Evolutionary conservation across 345 rosid genomes (phyloP), one percentile per base, ranked within the genome.

Genomic region (Populus pruinosa): DNA sequence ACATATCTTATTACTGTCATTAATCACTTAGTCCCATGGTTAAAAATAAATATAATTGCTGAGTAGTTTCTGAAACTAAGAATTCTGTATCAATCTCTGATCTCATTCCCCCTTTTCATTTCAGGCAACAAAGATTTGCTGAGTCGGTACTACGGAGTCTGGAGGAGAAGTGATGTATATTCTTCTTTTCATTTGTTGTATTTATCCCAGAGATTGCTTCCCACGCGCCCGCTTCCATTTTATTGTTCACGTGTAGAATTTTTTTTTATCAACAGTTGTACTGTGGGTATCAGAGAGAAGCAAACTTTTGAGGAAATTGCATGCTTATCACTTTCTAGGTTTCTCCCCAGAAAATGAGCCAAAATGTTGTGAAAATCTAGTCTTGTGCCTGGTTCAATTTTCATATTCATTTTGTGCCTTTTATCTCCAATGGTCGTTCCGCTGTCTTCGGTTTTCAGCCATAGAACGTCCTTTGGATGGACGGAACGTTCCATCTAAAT

Each of bases 101-200:
- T 62, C 72, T 70, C 70, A 47, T 75, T 53, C 44, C 69, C 49
- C 31, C 44, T 70, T 78, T 62, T 44, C 27, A 64, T 78, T 79
- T 72, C 95, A 96, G 99, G 92, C 99, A 96, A 79, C 93, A 89
- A 82, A 89, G 87, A 85, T 96, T 96, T 74, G 97, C 97, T 1
- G 99, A 93, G 84, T 87, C 90, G 1, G 91, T 96, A 76, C 88
- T 93, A 77, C 93, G 71, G 70, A 85, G 92, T 70, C 80, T 92
- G 80, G 95, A 93, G 80, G 97, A 92, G 82, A 86, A 88, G 81
- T 93, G 91, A 91, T 14, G 1, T 61, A 31, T 63, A 67, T 10
- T 33, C 3, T 31, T 50, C 44, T 21, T 47, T 77, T 73, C 64
- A 4, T 61, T 25, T 31, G 67, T 50, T 78, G 78, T 78, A 75